Evolutionary conservation across 129 eudicot genomes (phyloP).

Genomic region (Centrapalus pauciflorus): DNA sequence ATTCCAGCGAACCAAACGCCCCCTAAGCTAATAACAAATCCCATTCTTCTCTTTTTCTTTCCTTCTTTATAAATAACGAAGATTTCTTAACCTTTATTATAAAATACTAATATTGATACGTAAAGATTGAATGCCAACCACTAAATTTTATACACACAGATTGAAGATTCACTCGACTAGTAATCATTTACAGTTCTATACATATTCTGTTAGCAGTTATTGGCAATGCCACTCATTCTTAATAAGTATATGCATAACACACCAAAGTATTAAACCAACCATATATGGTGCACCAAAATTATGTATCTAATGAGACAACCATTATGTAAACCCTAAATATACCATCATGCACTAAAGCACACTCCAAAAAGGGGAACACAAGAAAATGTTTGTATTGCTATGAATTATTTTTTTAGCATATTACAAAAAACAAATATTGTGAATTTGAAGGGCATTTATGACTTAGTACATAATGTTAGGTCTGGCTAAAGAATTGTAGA

Average conservation of each 20-base stretch:
- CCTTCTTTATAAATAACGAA: background rate
- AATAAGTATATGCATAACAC: background rate
- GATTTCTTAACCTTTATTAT: background rate
- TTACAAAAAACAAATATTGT: background rate
- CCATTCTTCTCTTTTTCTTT: background rate
- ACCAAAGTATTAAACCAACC: slow-evolving; percentile 1
- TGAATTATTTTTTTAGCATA: background rate
- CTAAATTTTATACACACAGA: too few relatives aligned
- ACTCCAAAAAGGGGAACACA: background rate
- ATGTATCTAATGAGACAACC: background rate
- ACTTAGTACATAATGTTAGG: background rate
- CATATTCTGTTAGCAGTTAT: background rate
- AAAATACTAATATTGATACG: background rate
- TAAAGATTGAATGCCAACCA: background rate
- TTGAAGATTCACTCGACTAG: background rate
- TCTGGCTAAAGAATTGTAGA: too few relatives aligned
- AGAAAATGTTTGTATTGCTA: background rate
- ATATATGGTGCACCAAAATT: background rate
- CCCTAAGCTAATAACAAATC: background rate
- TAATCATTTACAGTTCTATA: background rate
- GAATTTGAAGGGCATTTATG: background rate
- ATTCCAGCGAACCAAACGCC: too few relatives aligned
- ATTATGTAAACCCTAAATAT: background rate
- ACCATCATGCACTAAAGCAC: background rate
- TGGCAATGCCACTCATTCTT: background rate